phyloP scores from a whole-genome alignment of 768 basidiomycete genomes.

The Lactifluus echinatus region DNA sequence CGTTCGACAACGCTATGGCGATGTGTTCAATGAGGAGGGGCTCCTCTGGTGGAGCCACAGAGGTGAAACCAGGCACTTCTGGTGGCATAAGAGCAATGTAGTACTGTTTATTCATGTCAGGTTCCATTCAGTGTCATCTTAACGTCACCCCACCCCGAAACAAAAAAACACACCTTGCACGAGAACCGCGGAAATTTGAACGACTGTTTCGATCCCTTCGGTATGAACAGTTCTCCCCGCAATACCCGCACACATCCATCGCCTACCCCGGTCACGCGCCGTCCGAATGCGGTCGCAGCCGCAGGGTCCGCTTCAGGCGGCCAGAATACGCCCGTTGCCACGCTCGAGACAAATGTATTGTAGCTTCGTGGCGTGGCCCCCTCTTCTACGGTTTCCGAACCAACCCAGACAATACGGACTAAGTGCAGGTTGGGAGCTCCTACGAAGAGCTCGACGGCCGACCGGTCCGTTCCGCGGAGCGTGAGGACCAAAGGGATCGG shows the following conservation, averaged over 20 bases:
- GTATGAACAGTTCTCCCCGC: constrained; percentile 45
- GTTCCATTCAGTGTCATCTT: too few species aligned
- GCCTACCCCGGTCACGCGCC: background rate
- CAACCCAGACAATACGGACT: constrained; percentile 40
- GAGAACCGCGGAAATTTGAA: constrained; percentile 39
- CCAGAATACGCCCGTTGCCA: constrained; percentile 45
- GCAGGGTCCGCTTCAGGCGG: constrained; percentile 29
- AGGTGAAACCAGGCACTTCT: constrained; percentile 35
- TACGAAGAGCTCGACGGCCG: constrained; percentile 43
- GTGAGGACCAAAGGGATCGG: constrained; percentile 44
- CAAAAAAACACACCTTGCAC: constrained; percentile 42
- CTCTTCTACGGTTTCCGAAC: constrained; percentile 20
- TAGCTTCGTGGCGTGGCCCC: constrained; percentile 32
- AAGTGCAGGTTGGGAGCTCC: constrained; percentile 36
- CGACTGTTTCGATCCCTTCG: constrained; percentile 35
- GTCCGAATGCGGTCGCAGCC: constrained; percentile 8
- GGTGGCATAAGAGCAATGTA: constrained; percentile 36
- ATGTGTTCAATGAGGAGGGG: constrained; percentile 35
- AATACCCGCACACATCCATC: constrained; percentile 29
- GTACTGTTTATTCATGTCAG: constrained; percentile 30
- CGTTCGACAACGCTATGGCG: constrained; percentile 32
- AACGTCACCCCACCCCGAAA: too few species aligned
- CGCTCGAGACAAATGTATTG: constrained; percentile 37
- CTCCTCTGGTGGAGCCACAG: constrained; percentile 20
- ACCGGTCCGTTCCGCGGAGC: constrained; percentile 35